These are phyloP conservation scores for Mycena vitilis DNA, from an alignment of 768 basidiomycete species.

Conservation along the genomic window DNA sequence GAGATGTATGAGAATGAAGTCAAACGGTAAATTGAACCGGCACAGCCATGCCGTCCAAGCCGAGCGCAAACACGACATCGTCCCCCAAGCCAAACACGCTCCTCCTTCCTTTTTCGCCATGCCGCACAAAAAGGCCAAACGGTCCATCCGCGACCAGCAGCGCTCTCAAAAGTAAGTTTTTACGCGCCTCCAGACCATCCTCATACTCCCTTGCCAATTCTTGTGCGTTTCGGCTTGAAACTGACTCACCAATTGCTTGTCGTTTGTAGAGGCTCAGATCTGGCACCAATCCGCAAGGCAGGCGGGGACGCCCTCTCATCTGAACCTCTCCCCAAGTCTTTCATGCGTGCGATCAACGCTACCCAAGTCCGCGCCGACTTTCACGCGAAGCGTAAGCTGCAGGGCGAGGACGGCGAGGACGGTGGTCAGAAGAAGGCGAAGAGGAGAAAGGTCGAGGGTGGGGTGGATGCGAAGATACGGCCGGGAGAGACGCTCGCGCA, in stretches of 20 bases:
- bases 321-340: conserved; percentile 79
- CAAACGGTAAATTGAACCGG: no score
- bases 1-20: no score
- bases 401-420: conserved; percentile 34
- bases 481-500: conserved; percentile 80
- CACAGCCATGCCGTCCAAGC: background rate
- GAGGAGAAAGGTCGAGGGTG: conserved; percentile 31
- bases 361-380: conserved; percentile 66
- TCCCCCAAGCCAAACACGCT: conserved; percentile 2
- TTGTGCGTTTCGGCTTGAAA: background rate
- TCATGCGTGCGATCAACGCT: conserved; percentile 73
- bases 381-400: conserved; percentile 46
- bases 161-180: conserved; percentile 55
- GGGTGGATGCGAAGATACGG: conserved; percentile 54
- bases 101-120: conserved; percentile 48
- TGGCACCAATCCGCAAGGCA: conserved; percentile 52
- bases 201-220: no score
- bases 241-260: background rate
- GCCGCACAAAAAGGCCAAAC: conserved; percentile 77
- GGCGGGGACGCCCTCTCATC: conserved; percentile 45
- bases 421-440: conserved; percentile 34
- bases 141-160: conserved; percentile 57
- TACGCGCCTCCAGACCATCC: background rate
- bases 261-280: conserved; percentile 58
- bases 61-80: conserved; percentile 5